Percentiles rank a stretch among this genome's conserved stretches.
These are phyloP conservation scores for Vitis hybrid DNA, from an alignment of 177 flowering plant species.

Conservation along the genomic window DNA sequence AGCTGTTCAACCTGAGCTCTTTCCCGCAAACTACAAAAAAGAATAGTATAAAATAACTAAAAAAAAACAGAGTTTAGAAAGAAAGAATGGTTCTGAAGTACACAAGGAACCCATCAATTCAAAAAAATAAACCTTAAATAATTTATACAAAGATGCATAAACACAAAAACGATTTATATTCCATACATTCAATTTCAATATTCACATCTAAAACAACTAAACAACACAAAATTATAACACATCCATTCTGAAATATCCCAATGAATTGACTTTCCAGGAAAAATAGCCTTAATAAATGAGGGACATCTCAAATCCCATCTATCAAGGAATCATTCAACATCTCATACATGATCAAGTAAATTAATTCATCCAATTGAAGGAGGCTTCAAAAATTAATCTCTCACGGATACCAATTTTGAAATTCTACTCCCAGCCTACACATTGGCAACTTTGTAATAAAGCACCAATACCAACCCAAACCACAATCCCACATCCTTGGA, in stretches of 20 bases:
- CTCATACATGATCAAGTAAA: not conserved
- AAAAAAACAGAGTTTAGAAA: not conserved
- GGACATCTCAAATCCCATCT: not conserved
- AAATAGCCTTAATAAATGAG: not conserved
- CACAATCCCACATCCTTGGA: too few species aligned
- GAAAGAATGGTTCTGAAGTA: not conserved
- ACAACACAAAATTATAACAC: not conserved
- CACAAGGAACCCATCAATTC: not conserved
- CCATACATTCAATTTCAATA: not conserved
- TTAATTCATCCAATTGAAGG: not conserved
- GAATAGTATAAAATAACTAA: not conserved
- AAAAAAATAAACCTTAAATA: not conserved
- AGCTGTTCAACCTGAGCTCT: slow-evolving; percentile 80
- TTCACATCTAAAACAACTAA: not conserved
- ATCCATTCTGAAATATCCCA: not conserved
- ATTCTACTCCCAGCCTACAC: not conserved
- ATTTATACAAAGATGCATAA: not conserved
- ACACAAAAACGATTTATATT: not conserved
- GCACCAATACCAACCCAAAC: not conserved
- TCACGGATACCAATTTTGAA: not conserved
- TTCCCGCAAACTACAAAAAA: slow-evolving; percentile 64
- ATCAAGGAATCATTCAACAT: not conserved
- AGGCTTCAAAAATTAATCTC: not conserved
- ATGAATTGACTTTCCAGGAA: not conserved
- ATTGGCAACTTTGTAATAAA: not conserved